Conservation (phyloP, 2,329 filamentous ascomycete genomes). For the Scopulariopsis brevicaulis region DNA sequence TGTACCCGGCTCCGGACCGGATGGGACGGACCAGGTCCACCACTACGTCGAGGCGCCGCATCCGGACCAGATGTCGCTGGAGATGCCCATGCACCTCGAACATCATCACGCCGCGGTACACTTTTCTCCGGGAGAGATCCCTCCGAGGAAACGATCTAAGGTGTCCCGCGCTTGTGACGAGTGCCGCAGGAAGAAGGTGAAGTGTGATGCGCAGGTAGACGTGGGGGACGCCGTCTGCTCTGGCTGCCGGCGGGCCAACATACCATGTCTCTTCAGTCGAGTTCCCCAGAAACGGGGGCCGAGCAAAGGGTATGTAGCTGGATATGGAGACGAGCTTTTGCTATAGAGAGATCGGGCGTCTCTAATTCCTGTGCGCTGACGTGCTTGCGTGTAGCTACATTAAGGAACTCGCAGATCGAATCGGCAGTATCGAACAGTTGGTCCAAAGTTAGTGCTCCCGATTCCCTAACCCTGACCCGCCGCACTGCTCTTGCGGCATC, state of each 20-base stretch:
- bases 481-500: neutral
- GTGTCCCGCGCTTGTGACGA: slow-evolving; percentile 85
- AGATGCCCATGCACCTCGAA: slow-evolving; percentile 22
- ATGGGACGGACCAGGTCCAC: slow-evolving; percentile 8
- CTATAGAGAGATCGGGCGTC: neutral
- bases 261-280: slow-evolving; percentile 73
- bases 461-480: too few relatives aligned
- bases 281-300: slow-evolving; percentile 82
- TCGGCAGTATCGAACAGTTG: slow-evolving; percentile 73
- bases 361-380: slow-evolving; percentile 7
- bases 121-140: slow-evolving; percentile 34
- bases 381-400: slow-evolving; percentile 53
- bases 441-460: slow-evolving; percentile 16
- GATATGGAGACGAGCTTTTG: neutral
- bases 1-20: neutral
- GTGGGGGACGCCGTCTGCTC: slow-evolving; percentile 63
- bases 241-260: slow-evolving; percentile 67
- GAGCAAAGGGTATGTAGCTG: slow-evolving; percentile 62
- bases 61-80: slow-evolving; percentile 12
- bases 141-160: slow-evolving; percentile 69
- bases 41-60: slow-evolving; percentile 7
- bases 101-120: slow-evolving; percentile 16
- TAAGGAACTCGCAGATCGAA: slow-evolving; percentile 77
- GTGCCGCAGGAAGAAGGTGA: slow-evolving; percentile 80
- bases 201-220: slow-evolving; percentile 74